Evolutionary conservation across 345 rosid species (phyloP).

Genomic region (Linum trigynum): DNA sequence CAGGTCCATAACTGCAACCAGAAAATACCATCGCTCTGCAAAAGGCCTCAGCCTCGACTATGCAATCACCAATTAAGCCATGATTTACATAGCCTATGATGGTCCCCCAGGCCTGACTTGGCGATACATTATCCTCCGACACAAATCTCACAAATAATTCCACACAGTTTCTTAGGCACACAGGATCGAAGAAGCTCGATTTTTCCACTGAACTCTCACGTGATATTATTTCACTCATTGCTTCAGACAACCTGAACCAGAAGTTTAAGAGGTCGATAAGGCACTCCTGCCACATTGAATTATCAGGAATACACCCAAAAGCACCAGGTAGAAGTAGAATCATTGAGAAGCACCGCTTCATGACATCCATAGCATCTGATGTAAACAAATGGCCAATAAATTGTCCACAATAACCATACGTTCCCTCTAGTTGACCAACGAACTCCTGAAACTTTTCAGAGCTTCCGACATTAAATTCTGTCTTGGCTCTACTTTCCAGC

Average conservation of each 20-base stretch:
- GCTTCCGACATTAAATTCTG: constrained; percentile 34
- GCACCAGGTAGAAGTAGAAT: constrained; percentile 38
- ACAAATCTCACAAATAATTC: constrained; percentile 61
- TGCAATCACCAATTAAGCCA: constrained; percentile 43
- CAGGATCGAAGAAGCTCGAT: constrained; percentile 34
- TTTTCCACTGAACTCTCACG: constrained; percentile 22
- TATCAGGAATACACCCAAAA: constrained; percentile 51
- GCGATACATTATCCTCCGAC: constrained; percentile 80
- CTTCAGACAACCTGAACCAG: constrained; percentile 69
- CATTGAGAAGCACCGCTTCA: constrained; percentile 47
- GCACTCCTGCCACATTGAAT: constrained; percentile 86
- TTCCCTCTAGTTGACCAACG: constrained; percentile 54
- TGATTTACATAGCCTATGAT: constrained; percentile 38
- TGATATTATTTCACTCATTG: constrained; percentile 51
- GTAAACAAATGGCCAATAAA: constrained; percentile 57
- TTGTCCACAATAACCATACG: constrained; percentile 41
- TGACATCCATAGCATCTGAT: constrained; percentile 49
- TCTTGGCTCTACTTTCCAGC: constrained; percentile 36
- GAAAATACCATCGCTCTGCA: constrained; percentile 79
- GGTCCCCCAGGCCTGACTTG: constrained; percentile 82
- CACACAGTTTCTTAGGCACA: constrained; percentile 47
- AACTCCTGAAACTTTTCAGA: constrained; percentile 64
- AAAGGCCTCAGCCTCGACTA: constrained; percentile 40
- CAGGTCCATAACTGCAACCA: constrained; percentile 69
- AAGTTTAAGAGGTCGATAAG: constrained; percentile 71